Evolutionary conservation across 192 early-diverging fungal genomes (phyloP), one percentile per base, ranked within the genome.

Genomic region (Podochytrium sp.): DNA sequence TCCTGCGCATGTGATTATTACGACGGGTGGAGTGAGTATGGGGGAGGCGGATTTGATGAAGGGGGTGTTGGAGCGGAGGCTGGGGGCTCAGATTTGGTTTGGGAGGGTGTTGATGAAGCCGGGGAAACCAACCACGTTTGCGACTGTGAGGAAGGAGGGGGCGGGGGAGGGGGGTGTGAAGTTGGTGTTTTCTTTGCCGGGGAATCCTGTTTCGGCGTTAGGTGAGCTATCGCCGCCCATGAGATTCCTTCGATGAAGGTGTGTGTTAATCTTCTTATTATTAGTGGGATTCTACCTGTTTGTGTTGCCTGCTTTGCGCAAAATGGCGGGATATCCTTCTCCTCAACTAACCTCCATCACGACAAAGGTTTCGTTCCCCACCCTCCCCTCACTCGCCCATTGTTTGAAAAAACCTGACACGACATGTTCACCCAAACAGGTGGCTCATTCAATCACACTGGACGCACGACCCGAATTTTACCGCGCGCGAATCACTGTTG

Each of bases 21-120:
- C 93, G 0, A 95, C 96, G 1, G 97, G 97, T 33, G 97, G 97
- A 1, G 97, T 97, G 0, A 95, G 93, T n/a, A 99, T 99, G 97
- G 97, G 97, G 51, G 97, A 99, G 81, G 81, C 89, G 37, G 97
- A 99, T 81, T 85, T 93, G 61, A 80, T 99, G 52, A 96, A 97
- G 69, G 89, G 94, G 0, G 91, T 93, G 0, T 80, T 97, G 1
- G 93, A 95, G 73, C 88, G 91, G 50, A 82, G 81, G 12, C 73
- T 96, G 18, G 83, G 84, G n/a, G 97, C 91, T 14, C 84, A 71
- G 0, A 91, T 97, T 29, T 89, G 92, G 50, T 97, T 99, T 86
- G 97, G 97, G 0, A 86, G 97, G 10, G 91, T 99, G 12, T 76
- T 81, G 40, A 90, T 99, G 89, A 97, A 97, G 74, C 97, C 97